Evolutionary conservation across 139 green algal genomes (phyloP), one percentile per base, ranked within the genome.

Genomic region (Chlamydomonas schloesseri): DNA sequence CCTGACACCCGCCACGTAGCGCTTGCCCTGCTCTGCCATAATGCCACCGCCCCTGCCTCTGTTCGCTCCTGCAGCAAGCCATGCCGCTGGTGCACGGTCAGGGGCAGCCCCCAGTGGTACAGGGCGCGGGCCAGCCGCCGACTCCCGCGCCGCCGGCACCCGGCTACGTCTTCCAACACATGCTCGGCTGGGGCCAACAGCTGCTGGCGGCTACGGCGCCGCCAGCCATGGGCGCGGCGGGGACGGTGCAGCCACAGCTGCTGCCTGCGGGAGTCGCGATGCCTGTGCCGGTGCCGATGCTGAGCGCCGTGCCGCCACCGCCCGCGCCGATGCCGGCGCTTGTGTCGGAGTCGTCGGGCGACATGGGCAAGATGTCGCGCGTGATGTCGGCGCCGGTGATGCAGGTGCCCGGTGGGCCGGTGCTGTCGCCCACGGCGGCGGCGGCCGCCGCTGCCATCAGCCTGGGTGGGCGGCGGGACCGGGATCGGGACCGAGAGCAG

Each of bases 321-420:
- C n/a, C n/a, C n/a, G n/a, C n/a, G n/a, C n/a, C n/a, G n/a, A n/a
- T n/a, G n/a, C 42, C 42, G 42, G 42, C 42, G 42, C 42, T 50
- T 5, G 6, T 50, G 31, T 14, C 31, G 69, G 3, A 31, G 50
- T 29, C 65, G 1, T 17, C 5, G 10, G 50, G 29, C 2, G 50
- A 31, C n/a, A n/a, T 33, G 23, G 23, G 28, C 28, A 83, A 53
- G 65, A 76, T 85, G 0, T 67, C 47, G 11, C 79, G 79, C 20
- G 79, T 76, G 0, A 68, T 76, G 65, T 85, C 79, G 21, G 79
- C 79, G 33, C 79, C 64, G 3, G 65, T 69, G n/a, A 62, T 83
- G 37, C 76, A 60, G 29, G 62, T 11, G 24, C 31, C n/a, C 0
- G 21, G 9, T 1, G 33, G 24, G 26, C 23, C 74, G 6, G 18